Evolutionary conservation across 352 stramenopile species (phyloP), one percentile per base, ranked within the genome.

Genomic region (Globisporangium carolinianum): DNA sequence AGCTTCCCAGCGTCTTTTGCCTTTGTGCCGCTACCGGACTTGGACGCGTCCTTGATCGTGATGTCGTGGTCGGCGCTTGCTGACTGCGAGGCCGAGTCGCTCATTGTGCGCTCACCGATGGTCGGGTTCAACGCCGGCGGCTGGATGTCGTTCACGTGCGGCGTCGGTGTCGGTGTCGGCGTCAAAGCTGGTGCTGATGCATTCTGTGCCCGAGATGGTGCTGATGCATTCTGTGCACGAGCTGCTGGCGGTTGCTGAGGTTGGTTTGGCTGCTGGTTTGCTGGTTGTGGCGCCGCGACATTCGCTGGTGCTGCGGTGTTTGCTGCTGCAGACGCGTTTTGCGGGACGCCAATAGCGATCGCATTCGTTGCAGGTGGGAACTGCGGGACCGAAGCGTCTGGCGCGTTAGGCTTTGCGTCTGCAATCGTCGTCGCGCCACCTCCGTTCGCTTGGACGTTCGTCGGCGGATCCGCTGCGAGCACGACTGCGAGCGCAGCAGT

Each of bases 401-500:
- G 41, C 11, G 38, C 38, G 38, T 11, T 11, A 12, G 38, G 0
- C 6, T 42, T 42, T 42, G 41, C 41, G 10, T 14, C 41, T 46
- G 41, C 41, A 46, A 5, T 14, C 9, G 41, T 46, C 41, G 12
- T 10, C 4, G 15, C 41, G 10, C 12, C 9, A 9, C 41, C 41
- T 1, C 12, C 15, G 41, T 17, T 14, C 10, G 8, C 15, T 14
- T 10, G 41, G 9, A 14, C 41, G 9, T 10, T 37, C 9, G 46
- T 7, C 18, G 18, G 32, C 14, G 46, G 39, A 12, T 60, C 46
- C 10, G 36, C 36, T 15, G 55, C 55, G 7, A 54, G 47, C 17
- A 18, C 55, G 12, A 48, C 41, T 48, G 60, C 64, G 45, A 71
- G 18, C 1, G 64, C 53, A 32, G 55, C 38, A 8, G 54, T 47